A percentile compares a stretch with the other conserved stretches of the same genome.
These are phyloP conservation scores for Colletotrichum liriopes DNA, from an alignment of 2,329 filamentous ascomycete genomes.

Conservation along the genomic window DNA sequence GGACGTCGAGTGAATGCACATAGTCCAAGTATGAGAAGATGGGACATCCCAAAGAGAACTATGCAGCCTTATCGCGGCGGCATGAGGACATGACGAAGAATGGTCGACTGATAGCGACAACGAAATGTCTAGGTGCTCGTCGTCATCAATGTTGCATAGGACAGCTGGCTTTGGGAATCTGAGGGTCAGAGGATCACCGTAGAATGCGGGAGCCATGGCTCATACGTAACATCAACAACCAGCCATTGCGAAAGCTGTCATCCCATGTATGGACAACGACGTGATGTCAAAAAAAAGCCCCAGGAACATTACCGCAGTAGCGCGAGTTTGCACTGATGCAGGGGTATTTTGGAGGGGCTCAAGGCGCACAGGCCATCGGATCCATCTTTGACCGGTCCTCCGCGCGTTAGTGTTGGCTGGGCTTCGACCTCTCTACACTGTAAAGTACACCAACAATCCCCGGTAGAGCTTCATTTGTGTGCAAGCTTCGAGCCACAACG, in stretches of 20 bases:
- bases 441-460: constrained; percentile 40
- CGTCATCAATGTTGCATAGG: background rate
- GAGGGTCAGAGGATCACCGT: background rate
- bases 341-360: constrained; percentile 38
- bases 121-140: background rate
- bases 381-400: constrained; percentile 44
- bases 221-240: background rate
- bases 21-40: background rate
- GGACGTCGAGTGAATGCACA: background rate
- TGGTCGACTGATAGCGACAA: no score
- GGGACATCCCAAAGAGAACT: background rate
- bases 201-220: background rate
- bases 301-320: constrained; percentile 27
- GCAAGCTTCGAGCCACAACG: constrained; percentile 36
- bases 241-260: constrained; percentile 27
- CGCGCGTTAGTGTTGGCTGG: constrained; percentile 41
- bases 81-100: background rate
- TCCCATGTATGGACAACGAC: constrained; percentile 35
- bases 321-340: constrained; percentile 24
- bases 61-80: background rate
- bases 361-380: constrained; percentile 42
- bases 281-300: constrained; percentile 40
- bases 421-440: constrained; percentile 32
- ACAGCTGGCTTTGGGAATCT: background rate
- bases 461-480: constrained; percentile 34